Evolutionary conservation across 768 basidiomycete species (phyloP), one percentile per base, ranked within the genome.

Genomic region (Macrolepiota fuliginosa): DNA sequence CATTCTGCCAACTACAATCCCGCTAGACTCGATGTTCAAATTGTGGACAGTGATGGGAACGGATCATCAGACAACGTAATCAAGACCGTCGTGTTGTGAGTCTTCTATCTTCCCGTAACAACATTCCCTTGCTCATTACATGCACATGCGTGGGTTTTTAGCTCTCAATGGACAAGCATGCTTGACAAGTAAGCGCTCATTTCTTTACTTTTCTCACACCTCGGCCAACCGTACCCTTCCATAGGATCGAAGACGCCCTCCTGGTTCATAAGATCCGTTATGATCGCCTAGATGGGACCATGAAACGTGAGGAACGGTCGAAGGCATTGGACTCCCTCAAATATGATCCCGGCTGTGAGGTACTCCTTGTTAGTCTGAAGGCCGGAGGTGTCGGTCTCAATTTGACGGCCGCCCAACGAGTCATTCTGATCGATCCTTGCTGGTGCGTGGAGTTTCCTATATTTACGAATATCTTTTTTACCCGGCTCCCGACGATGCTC

Each of bases 381-480:
- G 97, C 97, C 6, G 97, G 97, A 56, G 97, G 97, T 57, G 97
- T 99, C 4, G 97, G 96, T 15, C 78, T 99, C 59, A 99, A 98
- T 73, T 82, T 98, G 49, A 98, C 96, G 0, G 90, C 94, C 17
- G 97, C 96, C 51, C 92, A 89, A 70, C 91, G 89, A 57, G 95
- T 92, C 17, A 98, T 97, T 73, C 77, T 99, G 46, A 95, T 98
- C 87, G 95, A 98, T 76, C 95, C 95, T 45, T 98, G 97, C 73
- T 98, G 95, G 94, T 90, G 70, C 65, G 77, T 49, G 29, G 70
- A 29, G 13, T 39, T 17, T 13, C 25, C 50, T 49, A 45, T 50
- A 50, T 47, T 24, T 19, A 4, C 25, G 15, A 56, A 63, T 58
- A 32, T 46, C n/a, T 11, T 2, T n/a, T 36, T 54, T 45, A 45